Conservation (phyloP, 257 asterid species). For the Henckelia pumila region DNA sequence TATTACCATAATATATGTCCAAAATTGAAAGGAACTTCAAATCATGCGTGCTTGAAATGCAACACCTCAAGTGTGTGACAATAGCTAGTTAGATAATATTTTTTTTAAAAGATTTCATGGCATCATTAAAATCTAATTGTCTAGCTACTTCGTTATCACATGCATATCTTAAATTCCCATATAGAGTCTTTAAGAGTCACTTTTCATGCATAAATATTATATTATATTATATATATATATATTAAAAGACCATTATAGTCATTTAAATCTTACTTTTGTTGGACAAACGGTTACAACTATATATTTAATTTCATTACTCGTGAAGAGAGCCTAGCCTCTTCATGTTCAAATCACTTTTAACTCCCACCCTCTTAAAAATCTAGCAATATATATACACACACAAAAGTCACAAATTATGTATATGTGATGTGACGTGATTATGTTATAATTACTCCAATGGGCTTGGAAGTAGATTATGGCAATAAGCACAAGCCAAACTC, state of each 20-base stretch:
- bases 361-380: neutral
- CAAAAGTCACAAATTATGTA: neutral
- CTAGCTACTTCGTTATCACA: no score
- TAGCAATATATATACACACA: neutral
- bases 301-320: neutral
- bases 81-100: no score
- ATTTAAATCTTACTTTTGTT: neutral
- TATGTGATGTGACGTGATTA: neutral
- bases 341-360: neutral
- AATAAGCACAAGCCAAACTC: slow-evolving; percentile 29
- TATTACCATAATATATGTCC: no score
- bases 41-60: no score
- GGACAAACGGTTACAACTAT: neutral
- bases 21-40: no score
- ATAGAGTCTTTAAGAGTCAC: neutral
- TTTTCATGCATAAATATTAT: neutral
- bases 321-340: slow-evolving; percentile 2
- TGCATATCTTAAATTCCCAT: neutral
- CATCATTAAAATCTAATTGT: neutral
- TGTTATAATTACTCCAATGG: slow-evolving; percentile 12
- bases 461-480: slow-evolving; percentile 18
- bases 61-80: neutral
- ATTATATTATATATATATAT: no score
- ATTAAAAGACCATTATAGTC: neutral
- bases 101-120: no score